These are phyloP conservation scores for Lentinula aciculospora DNA, from an alignment of 768 basidiomycete species.

Conservation along the genomic window DNA sequence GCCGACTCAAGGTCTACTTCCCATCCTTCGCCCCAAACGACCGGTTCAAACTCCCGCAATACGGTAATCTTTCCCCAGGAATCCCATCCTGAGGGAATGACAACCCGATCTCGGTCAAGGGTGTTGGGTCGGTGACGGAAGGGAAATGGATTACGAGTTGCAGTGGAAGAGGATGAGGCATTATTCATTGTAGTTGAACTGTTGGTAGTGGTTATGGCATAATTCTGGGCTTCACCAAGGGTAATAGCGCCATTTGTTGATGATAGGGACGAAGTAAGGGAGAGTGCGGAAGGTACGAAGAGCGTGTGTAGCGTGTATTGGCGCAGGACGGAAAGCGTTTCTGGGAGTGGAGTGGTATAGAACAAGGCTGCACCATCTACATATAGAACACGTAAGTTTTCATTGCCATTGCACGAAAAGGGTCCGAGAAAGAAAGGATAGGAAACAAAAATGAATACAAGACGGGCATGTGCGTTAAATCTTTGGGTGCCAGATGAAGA, in stretches of 20 bases:
- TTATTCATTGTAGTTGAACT: conserved; percentile 35
- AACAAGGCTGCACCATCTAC: conserved; percentile 92
- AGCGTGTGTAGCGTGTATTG: conserved; percentile 81
- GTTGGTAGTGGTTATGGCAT: conserved; percentile 55
- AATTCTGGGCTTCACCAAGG: conserved; percentile 29
- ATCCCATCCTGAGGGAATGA: conserved; percentile 96
- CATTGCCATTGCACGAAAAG: no score
- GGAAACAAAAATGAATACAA: no score
- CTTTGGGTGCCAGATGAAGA: no score
- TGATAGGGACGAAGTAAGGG: conserved; percentile 41
- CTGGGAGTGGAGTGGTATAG: conserved; percentile 81
- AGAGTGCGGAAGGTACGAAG: conserved; percentile 72
- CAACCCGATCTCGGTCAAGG: conserved; percentile 86
- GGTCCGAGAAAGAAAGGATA: no score
- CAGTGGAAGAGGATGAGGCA: conserved; percentile 33
- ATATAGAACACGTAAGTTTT: no score
- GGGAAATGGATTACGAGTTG: conserved; percentile 75
- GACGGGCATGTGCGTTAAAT: no score
- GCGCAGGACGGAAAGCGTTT: conserved; percentile 69
- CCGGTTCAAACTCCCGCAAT: conserved; percentile 86
- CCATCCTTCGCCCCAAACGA: conserved; percentile 74
- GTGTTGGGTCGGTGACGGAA: conserved; percentile 87
- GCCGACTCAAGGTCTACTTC: conserved; percentile 58
- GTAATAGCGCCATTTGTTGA: conserved; percentile 54
- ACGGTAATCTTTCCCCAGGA: conserved; percentile 95